These are phyloP conservation scores for Petasospora fabianii DNA, from an alignment of 1,139 yeast genomes.

Conservation along the genomic window DNA sequence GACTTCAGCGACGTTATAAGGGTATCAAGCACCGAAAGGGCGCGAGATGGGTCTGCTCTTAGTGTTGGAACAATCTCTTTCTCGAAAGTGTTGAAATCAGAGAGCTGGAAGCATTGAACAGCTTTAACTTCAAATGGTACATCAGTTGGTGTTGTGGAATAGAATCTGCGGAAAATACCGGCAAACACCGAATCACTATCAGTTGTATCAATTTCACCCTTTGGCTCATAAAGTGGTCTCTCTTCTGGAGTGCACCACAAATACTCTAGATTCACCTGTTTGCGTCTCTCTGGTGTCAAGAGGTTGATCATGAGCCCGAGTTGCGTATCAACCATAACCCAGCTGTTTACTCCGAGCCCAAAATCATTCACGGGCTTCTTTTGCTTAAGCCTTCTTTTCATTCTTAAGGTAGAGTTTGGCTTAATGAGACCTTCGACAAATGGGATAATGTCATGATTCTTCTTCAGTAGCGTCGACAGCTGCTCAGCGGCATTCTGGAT, in stretches of 20 bases:
- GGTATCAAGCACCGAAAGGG: slow-evolving; percentile 11
- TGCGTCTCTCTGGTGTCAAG: slow-evolving; percentile 65
- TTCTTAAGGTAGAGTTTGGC: slow-evolving; percentile 51
- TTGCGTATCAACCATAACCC: slow-evolving; percentile 77
- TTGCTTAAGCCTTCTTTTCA: slow-evolving; percentile 58
- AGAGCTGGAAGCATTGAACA: slow-evolving; percentile 13
- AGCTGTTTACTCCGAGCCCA: slow-evolving; percentile 56
- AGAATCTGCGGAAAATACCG: slow-evolving; percentile 41
- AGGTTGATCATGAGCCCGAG: slow-evolving; percentile 65
- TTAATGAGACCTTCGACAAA: slow-evolving; percentile 70
- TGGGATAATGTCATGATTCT: slow-evolving; percentile 41
- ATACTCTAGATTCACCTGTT: slow-evolving; percentile 63
- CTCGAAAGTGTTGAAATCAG: slow-evolving; percentile 12
- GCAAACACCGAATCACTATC: slow-evolving; percentile 46
- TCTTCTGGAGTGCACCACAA: slow-evolving; percentile 52
- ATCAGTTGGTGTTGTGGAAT: slow-evolving; percentile 29
- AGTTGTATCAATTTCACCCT: background rate
- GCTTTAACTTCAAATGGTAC: slow-evolving; percentile 10
- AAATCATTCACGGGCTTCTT: slow-evolving; percentile 51
- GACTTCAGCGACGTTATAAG: slow-evolving; percentile 16
- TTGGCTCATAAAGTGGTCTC: slow-evolving; percentile 29
- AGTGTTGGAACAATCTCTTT: slow-evolving; percentile 6
- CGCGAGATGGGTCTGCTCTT: slow-evolving; percentile 5
- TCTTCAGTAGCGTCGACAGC: slow-evolving; percentile 46
- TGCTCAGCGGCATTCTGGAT: slow-evolving; percentile 67